Percentiles rank a stretch among this genome's conserved stretches.
Conservation (phyloP, 352 stramenopile species). For the Globisporangium orthogonon region DNA sequence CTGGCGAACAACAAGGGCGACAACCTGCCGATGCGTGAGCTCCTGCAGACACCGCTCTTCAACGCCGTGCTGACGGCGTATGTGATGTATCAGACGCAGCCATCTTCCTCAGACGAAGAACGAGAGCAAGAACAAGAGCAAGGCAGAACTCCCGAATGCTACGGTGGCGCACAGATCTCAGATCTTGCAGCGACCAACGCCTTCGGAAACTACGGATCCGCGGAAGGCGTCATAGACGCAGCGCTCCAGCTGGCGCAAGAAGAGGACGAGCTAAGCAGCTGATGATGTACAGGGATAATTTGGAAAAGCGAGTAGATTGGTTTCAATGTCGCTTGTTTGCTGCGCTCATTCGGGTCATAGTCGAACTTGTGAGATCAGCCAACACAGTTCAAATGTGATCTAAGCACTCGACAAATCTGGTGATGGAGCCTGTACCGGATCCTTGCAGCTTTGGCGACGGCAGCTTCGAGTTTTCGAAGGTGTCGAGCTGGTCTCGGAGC, state of each 20-base stretch:
- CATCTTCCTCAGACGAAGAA: constrained; percentile 5
- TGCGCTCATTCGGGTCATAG: no score
- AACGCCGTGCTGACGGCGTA: constrained; percentile 59
- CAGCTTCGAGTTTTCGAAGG: constrained; percentile 54
- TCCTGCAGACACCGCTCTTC: constrained; percentile 60
- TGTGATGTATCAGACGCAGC: constrained; percentile 37
- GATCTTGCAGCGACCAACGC: constrained; percentile 11
- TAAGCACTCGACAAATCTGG: not conserved
- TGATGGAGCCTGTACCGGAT: not conserved
- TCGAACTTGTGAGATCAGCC: not conserved
- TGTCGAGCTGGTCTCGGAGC: constrained; percentile 43
- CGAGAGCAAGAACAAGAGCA: constrained; percentile 6
- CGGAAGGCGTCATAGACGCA: constrained; percentile 45
- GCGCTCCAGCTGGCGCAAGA: constrained; percentile 52
- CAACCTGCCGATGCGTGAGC: constrained; percentile 51
- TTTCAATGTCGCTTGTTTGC: not conserved
- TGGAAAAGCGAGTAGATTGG: not conserved
- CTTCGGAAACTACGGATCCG: constrained; percentile 29
- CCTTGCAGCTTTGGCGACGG: constrained; percentile 15
- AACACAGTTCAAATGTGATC: not conserved
- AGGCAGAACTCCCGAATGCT: not conserved
- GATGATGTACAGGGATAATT: not conserved
- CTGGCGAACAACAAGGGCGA: constrained; percentile 59
- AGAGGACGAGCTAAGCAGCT: constrained; percentile 42
- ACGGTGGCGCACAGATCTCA: not conserved